Conservation (phyloP, 1,139 yeast genomes). For the Geotrichum histeridarum region DNA sequence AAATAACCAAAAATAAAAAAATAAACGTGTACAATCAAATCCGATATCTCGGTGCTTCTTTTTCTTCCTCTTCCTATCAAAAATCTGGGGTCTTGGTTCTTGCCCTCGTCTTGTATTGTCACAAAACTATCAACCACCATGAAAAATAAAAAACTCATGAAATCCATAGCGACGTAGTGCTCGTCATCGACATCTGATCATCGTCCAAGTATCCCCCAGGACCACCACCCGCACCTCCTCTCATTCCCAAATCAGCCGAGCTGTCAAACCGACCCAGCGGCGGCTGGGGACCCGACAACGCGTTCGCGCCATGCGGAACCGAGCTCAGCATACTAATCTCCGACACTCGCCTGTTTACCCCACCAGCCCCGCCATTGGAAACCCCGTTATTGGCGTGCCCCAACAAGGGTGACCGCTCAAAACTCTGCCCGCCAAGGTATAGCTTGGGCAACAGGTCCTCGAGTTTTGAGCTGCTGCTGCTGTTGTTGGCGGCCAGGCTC, state of each 20-base stretch:
- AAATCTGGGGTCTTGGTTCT: no score
- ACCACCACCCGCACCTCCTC: background rate
- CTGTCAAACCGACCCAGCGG: constrained; percentile 10
- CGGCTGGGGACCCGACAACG: background rate
- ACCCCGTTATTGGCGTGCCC: background rate
- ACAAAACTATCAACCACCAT: background rate
- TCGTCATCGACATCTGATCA: constrained; percentile 9
- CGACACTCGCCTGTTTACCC: no score
- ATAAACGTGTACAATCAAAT: background rate
- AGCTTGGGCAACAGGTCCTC: constrained; percentile 13
- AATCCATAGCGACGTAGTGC: constrained; percentile 10
- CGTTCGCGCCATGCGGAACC: background rate
- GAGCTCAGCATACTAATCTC: no score
- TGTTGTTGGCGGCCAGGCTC: background rate
- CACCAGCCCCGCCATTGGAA: background rate
- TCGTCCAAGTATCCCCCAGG: background rate
- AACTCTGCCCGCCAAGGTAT: constrained; percentile 1
- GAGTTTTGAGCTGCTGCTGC: background rate
- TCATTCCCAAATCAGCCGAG: constrained; percentile 7
- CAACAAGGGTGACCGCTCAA: constrained; percentile 8
- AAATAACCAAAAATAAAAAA: no score
- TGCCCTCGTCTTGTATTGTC: no score
- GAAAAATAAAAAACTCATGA: background rate
- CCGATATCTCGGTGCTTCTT: no score
- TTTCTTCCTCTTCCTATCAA: no score